Evolutionary conservation across 108 stramenopile genomes (phyloP).

Genomic region (Heterococcus sp.): DNA sequence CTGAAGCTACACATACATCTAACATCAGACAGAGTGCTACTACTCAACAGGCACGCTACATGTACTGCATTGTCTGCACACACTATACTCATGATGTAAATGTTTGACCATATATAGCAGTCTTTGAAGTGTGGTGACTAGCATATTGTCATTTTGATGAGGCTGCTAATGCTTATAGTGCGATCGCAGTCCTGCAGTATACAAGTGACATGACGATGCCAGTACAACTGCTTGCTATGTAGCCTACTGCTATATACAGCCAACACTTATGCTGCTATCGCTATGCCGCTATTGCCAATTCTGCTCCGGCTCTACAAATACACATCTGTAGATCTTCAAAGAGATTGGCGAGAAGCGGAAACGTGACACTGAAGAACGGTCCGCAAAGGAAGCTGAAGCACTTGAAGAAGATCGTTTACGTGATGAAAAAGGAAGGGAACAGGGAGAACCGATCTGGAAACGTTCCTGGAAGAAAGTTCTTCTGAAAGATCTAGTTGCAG

Average conservation of each 20-base stretch:
- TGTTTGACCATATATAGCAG: too few relatives aligned
- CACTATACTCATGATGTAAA: background rate
- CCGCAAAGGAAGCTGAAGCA: slow-evolving; percentile 15
- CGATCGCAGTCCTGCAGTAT: too few relatives aligned
- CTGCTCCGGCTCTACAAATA: background rate
- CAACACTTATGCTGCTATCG: background rate
- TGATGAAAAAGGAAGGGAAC: slow-evolving; percentile 8
- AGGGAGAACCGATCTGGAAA: slow-evolving; percentile 32
- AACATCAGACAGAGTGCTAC: slow-evolving; percentile 27
- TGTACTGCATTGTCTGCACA: background rate
- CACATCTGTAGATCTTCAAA: background rate
- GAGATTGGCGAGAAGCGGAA: slow-evolving; percentile 36
- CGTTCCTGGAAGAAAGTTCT: slow-evolving; percentile 4
- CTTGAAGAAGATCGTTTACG: background rate
- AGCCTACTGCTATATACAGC: background rate
- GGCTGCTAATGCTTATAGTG: background rate
- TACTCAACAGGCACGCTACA: slow-evolving; percentile 35
- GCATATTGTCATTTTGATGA: background rate
- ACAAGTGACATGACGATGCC: background rate
- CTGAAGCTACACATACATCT: slow-evolving; percentile 12
- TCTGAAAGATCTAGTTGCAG: slow-evolving; percentile 30
- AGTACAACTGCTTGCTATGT: background rate
- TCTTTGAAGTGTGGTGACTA: too few relatives aligned
- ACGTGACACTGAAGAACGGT: slow-evolving; percentile 8
- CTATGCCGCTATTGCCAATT: background rate